Percentiles rank a stretch among this genome's conserved stretches.
phyloP scores from a whole-genome alignment of 306 rosid genomes.

The Glycine tomentella region DNA sequence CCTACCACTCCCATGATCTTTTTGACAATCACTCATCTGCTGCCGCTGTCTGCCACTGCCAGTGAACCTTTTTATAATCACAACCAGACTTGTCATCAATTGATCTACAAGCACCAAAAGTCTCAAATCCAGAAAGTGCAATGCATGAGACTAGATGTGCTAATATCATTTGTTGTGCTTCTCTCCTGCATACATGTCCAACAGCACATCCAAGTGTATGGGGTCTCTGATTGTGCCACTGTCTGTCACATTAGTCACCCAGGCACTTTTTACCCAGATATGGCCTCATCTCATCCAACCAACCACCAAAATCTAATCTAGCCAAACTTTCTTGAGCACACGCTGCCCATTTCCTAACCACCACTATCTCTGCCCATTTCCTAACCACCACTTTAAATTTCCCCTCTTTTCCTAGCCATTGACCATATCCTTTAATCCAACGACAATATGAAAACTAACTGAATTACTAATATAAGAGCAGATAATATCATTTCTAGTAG shows the following conservation, averaged over 20 bases:
- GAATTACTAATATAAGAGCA: conserved; percentile 2
- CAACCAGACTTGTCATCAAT: neutral
- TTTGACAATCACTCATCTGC: neutral
- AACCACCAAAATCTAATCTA: neutral
- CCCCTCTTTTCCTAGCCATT: conserved; percentile 4
- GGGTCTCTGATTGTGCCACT: neutral
- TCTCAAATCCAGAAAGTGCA: neutral
- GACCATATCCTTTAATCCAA: conserved; percentile 28
- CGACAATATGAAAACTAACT: conserved; percentile 16
- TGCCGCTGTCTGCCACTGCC: neutral
- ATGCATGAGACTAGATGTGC: neutral
- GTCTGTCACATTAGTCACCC: neutral
- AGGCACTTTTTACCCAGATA: neutral
- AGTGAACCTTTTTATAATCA: neutral
- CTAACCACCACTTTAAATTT: too few relatives aligned
- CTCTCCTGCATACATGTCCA: neutral
- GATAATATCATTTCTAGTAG: conserved; percentile 6
- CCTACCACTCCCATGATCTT: neutral
- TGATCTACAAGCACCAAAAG: neutral
- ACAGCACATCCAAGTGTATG: neutral
- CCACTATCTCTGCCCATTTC: too few relatives aligned
- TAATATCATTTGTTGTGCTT: neutral
- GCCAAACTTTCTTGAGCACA: neutral
- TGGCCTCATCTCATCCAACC: neutral
- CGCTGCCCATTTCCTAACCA: neutral